Evolutionary conservation across 306 rosid species (phyloP), one percentile per base, ranked within the genome.

Genomic region (Senna tora): DNA sequence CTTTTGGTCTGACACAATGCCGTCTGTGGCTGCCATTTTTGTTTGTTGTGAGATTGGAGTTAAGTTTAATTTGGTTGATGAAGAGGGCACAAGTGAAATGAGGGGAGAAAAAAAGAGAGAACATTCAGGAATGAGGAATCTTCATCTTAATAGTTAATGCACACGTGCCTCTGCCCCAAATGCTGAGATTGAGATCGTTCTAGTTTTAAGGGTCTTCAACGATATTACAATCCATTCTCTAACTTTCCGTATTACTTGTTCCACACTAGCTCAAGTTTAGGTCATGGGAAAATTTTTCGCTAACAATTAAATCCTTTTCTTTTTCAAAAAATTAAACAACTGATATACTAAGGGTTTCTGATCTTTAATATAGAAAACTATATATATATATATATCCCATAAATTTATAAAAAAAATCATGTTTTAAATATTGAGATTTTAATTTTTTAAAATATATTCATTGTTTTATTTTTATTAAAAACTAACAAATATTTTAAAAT

Each of bases 1-100:
- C 14, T 58, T 45, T 39, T 28, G 65, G 56, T 78, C 81, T 43
- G 72, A 16, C 4, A 54, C 25, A 20, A 42, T 13, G 68, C 55
- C 45, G 53, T 62, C 71, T 33, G 60, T 22, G 64, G 64, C 83
- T 46, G 77, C 73, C 89, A 87, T 87, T 72, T 72, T 41, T 7
- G 46, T 10, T 53, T 28, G 54, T 14, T 21, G 34, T 60, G 3
- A 13, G 38, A 73, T 71, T 60, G 15, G 53, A 32, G 60, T 42
- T 65, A 7, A 25, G 2, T 25, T 9, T 16, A 17, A 20, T 13
- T 67, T 34, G 2, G 17, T 49, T 77, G 9, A 49, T 58, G 41
- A 8, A 13, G 22, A 9, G 64, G 30, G 25, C 15, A 12, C 7
- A 57, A 30, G 73, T 53, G 63, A 28, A 3, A 2, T 36, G 28